Conservation (phyloP, 2,329 filamentous ascomycete genomes). For the Cryphonectria nitschkei region DNA sequence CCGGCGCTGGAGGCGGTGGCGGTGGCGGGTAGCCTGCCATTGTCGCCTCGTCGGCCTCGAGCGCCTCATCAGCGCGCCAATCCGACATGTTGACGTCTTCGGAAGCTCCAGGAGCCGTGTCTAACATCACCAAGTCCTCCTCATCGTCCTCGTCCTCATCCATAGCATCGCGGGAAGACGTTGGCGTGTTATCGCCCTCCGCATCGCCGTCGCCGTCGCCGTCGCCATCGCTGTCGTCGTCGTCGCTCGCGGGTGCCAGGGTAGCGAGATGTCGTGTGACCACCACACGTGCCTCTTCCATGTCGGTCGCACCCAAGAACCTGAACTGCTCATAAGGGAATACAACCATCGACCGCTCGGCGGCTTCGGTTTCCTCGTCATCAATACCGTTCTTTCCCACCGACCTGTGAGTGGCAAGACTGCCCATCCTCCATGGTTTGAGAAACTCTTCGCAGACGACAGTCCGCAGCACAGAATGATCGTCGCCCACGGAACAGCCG, state of each 20-base stretch:
- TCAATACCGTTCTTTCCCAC: constrained; percentile 80
- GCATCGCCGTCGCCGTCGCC: constrained; percentile 51
- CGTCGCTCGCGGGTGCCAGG: constrained; percentile 42
- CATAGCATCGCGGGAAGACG: constrained; percentile 37
- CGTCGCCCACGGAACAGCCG: constrained; percentile 81
- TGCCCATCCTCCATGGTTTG: constrained; percentile 84
- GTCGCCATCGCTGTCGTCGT: constrained; percentile 48
- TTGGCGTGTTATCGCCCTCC: constrained; percentile 41
- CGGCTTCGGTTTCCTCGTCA: constrained; percentile 71
- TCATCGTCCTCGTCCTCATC: constrained; percentile 49
- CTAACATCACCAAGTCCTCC: constrained; percentile 62
- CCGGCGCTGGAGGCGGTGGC: constrained; percentile 63
- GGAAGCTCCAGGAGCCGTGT: constrained; percentile 49
- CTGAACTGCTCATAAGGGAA: constrained; percentile 42
- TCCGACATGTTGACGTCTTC: constrained; percentile 51
- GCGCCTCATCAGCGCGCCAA: constrained; percentile 64
- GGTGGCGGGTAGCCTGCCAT: constrained; percentile 74
- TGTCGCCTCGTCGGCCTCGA: constrained; percentile 78
- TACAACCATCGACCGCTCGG: constrained; percentile 39
- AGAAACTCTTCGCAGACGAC: constrained; percentile 91
- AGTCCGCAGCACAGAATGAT: constrained; percentile 77
- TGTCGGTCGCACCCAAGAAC: constrained; percentile 37
- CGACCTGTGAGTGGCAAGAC: constrained; percentile 76
- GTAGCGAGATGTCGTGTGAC: constrained; percentile 20
- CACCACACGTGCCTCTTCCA: constrained; percentile 34